Percentiles rank a stretch among this genome's conserved stretches.
These are phyloP conservation scores for Entomortierella chlamydospora DNA, from an alignment of 192 early-diverging fungal genomes.

Conservation along the genomic window DNA sequence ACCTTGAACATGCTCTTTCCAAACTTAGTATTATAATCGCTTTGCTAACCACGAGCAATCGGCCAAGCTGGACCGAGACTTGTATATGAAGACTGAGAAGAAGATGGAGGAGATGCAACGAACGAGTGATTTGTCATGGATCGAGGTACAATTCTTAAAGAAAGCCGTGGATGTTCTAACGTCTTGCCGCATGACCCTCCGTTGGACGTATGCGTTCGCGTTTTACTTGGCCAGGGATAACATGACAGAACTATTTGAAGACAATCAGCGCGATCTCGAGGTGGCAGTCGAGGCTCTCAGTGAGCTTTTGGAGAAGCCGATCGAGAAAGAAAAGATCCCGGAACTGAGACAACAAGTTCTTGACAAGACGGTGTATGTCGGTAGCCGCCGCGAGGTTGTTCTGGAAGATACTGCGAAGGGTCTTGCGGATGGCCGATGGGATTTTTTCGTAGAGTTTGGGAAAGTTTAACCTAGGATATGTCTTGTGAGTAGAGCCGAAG, in stretches of 20 bases:
- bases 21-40: slow-evolving; percentile 89
- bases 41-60: slow-evolving; percentile 99
- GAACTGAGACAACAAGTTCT: slow-evolving; percentile 88
- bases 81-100: slow-evolving; percentile 87
- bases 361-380: slow-evolving; percentile 96
- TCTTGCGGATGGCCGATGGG: slow-evolving; percentile 85
- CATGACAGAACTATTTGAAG: slow-evolving; percentile 93
- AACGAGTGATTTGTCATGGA: slow-evolving; percentile 91
- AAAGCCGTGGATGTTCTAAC: slow-evolving; percentile 92
- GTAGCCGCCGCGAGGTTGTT: slow-evolving; percentile 85
- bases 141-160: slow-evolving; percentile 97
- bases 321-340: slow-evolving; percentile 78
- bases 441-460: slow-evolving; percentile 66
- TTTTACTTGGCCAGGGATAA: slow-evolving; percentile 92
- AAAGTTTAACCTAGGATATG: slow-evolving; percentile 41
- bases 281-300: slow-evolving; percentile 96
- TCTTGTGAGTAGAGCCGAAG: neutral
- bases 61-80: slow-evolving; percentile 83
- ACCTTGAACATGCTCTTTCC: neutral
- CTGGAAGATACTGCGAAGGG: slow-evolving; percentile 93
- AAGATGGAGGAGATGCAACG: slow-evolving; percentile 98
- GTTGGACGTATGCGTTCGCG: slow-evolving; percentile 98
- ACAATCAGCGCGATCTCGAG: slow-evolving; percentile 98
- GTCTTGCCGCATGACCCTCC: slow-evolving; percentile 90
- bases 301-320: slow-evolving; percentile 89